Conservation (phyloP, 495 filamentous ascomycete genomes). For the Penicillium longicatenatum region DNA sequence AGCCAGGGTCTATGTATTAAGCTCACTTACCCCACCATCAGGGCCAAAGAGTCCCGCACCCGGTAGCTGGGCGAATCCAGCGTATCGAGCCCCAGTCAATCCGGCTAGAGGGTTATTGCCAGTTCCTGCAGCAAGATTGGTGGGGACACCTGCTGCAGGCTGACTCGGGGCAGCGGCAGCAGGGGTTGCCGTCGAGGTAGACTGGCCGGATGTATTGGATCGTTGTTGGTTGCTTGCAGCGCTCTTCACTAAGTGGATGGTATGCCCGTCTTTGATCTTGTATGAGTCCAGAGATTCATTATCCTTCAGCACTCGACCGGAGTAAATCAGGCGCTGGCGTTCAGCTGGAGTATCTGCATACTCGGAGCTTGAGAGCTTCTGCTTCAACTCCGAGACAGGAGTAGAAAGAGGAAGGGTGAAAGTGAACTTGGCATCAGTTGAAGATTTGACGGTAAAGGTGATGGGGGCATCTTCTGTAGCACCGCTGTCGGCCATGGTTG, state of each 20-base stretch:
- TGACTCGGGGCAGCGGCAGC: constrained; percentile 54
- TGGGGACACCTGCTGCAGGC: constrained; percentile 66
- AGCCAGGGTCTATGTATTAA: background rate
- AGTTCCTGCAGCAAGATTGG: constrained; percentile 89
- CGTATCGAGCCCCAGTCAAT: constrained; percentile 91
- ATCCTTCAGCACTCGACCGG: constrained; percentile 94
- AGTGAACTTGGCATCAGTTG: constrained; percentile 79
- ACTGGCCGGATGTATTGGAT: constrained; percentile 57
- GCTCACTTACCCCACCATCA: constrained; percentile 90
- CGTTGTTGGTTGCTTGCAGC: constrained; percentile 81
- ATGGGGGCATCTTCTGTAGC: constrained; percentile 57
- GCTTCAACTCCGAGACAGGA: constrained; percentile 83
- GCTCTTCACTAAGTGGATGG: constrained; percentile 93
- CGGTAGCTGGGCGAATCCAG: constrained; percentile 87
- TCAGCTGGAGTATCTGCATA: constrained; percentile 84
- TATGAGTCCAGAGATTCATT: constrained; percentile 79
- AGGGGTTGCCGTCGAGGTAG: constrained; percentile 46
- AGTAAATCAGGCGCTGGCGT: constrained; percentile 94
- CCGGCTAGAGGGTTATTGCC: constrained; percentile 89
- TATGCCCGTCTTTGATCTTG: constrained; percentile 96
- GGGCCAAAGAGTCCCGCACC: constrained; percentile 90
- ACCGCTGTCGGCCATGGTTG: constrained; percentile 48
- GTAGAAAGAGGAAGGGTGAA: constrained; percentile 78
- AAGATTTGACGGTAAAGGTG: constrained; percentile 94
- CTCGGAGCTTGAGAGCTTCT: constrained; percentile 75